Conservation (phyloP, 331 rosid species). For the Phaseolus coccineus region DNA sequence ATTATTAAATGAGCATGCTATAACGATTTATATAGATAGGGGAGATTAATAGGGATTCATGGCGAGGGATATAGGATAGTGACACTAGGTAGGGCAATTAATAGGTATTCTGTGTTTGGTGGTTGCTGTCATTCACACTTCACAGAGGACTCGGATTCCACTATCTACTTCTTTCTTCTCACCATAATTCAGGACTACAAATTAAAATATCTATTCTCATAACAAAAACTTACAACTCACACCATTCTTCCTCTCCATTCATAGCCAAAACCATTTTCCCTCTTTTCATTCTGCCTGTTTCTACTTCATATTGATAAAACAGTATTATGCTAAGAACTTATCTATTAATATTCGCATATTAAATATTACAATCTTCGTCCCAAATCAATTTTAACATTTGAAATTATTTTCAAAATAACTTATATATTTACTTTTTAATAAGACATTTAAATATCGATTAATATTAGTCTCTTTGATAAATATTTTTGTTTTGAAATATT, state of each 20-base stretch:
- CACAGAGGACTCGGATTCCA: constrained; percentile 51
- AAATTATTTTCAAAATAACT: too few species aligned
- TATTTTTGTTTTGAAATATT: too few species aligned
- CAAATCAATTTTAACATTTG: too few species aligned
- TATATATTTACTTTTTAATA: too few species aligned
- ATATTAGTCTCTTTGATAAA: too few species aligned
- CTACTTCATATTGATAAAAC: neutral
- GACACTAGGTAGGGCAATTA: constrained; percentile 45
- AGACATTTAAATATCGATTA: too few species aligned
- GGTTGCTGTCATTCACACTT: constrained; percentile 47
- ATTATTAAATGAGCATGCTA: neutral
- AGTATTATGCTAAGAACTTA: too few species aligned
- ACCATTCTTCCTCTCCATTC: neutral
- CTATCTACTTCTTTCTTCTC: constrained; percentile 38
- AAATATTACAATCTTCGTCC: too few species aligned
- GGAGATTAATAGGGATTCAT: constrained; percentile 32
- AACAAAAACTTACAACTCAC: constrained; percentile 6
- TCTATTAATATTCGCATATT: too few species aligned
- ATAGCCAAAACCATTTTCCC: too few species aligned
- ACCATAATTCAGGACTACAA: constrained; percentile 33
- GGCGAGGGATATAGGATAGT: constrained; percentile 40
- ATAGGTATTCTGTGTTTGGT: constrained; percentile 42
- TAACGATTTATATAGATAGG: neutral
- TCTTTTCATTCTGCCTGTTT: neutral
- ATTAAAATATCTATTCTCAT: constrained; percentile 30